Evolutionary conservation across 495 filamentous ascomycete species (phyloP), one percentile per base, ranked within the genome.

Genomic region (Daldinia caldariorum): DNA sequence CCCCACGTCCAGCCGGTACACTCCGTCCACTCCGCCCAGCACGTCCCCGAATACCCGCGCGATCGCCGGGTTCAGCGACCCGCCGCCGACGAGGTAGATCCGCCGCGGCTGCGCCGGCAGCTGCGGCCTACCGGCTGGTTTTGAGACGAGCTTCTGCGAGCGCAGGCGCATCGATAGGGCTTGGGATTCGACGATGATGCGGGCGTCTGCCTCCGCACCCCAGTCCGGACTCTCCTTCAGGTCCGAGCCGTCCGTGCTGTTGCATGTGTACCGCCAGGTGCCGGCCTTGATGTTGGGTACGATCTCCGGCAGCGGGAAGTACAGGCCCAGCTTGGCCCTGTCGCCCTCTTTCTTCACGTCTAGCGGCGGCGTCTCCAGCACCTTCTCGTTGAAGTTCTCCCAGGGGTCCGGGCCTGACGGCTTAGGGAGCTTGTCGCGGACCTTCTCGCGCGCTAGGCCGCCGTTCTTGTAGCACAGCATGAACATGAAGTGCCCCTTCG

Each of bases 391-490:
- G 83, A 97, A 99, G 39, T 74, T 83, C 22, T 84, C 84, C 95
- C 95, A 97, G 26, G 83, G 77, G 53, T 89, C 76, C 12, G 81
- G 66, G 5, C 70, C 77, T 32, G 74, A 70, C 0, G 83, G 77
- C 53, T 70, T 80, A 70, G 83, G 81, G 4, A 86, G 77, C 71
- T 79, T 84, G 75, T 99, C 91, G 34, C 94, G 90, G 61, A 97
- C 86, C 54, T 91, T 87, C 76, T 99, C 95, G 49, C 95, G 92
- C 0, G 95, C 95, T 0, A 98, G 86, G 0, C 92, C 92, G 64
- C 95, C 95, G 81, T 99, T 99, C 80, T 97, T 97, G 84, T 98
- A 99, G 83, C 95, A 99, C 32, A 99, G 90, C 95, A 99, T 99
- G 80, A 99, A 99, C 94, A 99, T 93, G 81, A 93, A 92, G 45